Conservation (phyloP, 306 rosid species). For the Casuarina equisetifolia region DNA sequence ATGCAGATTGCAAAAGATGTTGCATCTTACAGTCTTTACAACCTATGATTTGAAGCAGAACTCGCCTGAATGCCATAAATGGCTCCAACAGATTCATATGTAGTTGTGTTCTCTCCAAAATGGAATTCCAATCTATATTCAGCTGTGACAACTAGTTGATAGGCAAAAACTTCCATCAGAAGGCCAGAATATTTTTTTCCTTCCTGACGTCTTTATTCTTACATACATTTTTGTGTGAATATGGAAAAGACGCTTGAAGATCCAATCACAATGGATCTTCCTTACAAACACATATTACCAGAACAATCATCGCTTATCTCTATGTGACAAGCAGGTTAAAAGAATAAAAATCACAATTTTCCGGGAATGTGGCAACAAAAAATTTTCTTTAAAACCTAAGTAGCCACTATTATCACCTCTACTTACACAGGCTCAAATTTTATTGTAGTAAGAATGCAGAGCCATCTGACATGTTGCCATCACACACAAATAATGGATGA, state of each 20-base stretch:
- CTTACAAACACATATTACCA: not conserved
- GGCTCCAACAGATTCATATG: slow-evolving; percentile 94
- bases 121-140: slow-evolving; percentile 71
- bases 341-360: not conserved
- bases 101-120: slow-evolving; percentile 67
- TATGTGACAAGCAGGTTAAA: not conserved
- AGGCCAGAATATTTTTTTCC: slow-evolving; percentile 1
- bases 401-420: not conserved
- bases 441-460: not conserved
- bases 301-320: not conserved
- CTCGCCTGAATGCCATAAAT: slow-evolving; percentile 84
- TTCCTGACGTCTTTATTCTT: too few species aligned
- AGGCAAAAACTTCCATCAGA: slow-evolving; percentile 16
- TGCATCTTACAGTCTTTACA: slow-evolving; percentile 61
- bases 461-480: not conserved
- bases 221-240: not conserved
- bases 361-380: not conserved
- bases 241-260: not conserved
- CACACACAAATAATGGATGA: not conserved
- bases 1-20: slow-evolving; percentile 82
- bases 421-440: not conserved
- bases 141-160: slow-evolving; percentile 65
- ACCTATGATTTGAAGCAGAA: slow-evolving; percentile 74
- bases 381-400: not conserved
- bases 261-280: not conserved